Base-by-base conservation (phyloP, 176 grass and related monocot genomes). In the Zea luxurians region DNA sequence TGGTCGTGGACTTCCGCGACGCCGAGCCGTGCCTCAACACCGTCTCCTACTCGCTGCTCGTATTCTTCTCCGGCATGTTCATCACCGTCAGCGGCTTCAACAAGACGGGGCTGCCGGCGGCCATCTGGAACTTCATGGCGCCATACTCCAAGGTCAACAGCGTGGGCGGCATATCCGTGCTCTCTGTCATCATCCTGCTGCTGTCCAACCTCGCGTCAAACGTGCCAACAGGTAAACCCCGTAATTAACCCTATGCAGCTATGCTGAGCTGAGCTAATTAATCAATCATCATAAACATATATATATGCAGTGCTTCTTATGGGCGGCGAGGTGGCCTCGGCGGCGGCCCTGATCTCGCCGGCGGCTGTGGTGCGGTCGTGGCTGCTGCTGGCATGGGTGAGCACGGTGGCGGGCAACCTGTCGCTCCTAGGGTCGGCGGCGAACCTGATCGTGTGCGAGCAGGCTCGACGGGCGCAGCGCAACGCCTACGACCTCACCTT, bases 1-100 rank as follows among this genome's bases (percentile, higher is more conserved):
- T 93, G 2, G 88, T 93, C 2, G 78, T 93, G 13, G 91, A 93
- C 76, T 93, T 93, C 82, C 80, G 71, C n/a, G 91, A 93, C 41
- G 91, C 91, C 11, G 74, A 87, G 66, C 91, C 91, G 0, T 93
- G 87, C 57, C 78, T 93, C 0, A 66, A 90, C 27, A 93, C 82
- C 58, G 91, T 93, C 2, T 93, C 91, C 17, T 93, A 93, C 83
- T 93, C 87, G 4, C 75, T 93, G 48, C 72, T 93, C 2, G 79
- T 93, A 75, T 93, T 93, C 87, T 93, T 93, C 78, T 93, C 84
- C 4, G 91, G 91, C 16, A 93, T 93, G 91, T 93, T 93, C 91
- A 93, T 93, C 68, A 93, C 91, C 0, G 91, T 93, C 1, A 89
- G 88, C 15, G 87, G 91, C 0, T 93, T 93, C 82, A 93, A 89